Evolutionary conservation across 257 asterid species (phyloP), one percentile per base, ranked within the genome.

Genomic region (Thymus mandschuricus): DNA sequence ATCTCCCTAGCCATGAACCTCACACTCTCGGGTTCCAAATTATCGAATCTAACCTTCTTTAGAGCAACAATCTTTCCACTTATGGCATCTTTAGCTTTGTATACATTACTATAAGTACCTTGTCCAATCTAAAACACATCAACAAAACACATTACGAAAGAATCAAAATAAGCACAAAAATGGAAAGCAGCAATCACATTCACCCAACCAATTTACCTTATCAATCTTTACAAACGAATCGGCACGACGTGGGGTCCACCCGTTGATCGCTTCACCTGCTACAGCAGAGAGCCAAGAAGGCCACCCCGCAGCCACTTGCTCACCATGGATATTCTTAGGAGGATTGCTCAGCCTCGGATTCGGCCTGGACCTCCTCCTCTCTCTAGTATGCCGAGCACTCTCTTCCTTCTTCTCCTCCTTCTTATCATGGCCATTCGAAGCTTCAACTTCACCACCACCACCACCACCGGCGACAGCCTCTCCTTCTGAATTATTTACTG

Each of bases 271-370:
- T 86, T 89, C 96, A 2, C 95, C 97, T 6, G 96, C 97, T 52
- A 89, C 97, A 3, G 87, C 92, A 7, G 92, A 86, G 51, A 91
- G 95, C 97, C 96, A 91, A 2, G 92, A 72, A 3, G 97, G 97
- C 97, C 97, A 91, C 49, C 97, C 97, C 9, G 97, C 97, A 41
- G 96, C 95, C 46, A 91, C 95, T 81, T 91, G 97, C 86, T 91
- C 97, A 13, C 96, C 97, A 10, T 85, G 96, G 73, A 89, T 74
- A 70, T 83, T 56, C 79, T 86, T 91, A 65, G 95, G 91, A n/a
- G 90, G 96, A 63, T 91, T 89, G 58, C 97, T 81, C 52, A 86
- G 75, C 87, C 95, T 83, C 0, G 97, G 96, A 82, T 89, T 89
- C 3, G 95, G 92, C 84, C 77, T 91, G 60, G 88, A 77, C 81